Conservation (phyloP, 345 rosid species). For the Dipteronia dyeriana region DNA sequence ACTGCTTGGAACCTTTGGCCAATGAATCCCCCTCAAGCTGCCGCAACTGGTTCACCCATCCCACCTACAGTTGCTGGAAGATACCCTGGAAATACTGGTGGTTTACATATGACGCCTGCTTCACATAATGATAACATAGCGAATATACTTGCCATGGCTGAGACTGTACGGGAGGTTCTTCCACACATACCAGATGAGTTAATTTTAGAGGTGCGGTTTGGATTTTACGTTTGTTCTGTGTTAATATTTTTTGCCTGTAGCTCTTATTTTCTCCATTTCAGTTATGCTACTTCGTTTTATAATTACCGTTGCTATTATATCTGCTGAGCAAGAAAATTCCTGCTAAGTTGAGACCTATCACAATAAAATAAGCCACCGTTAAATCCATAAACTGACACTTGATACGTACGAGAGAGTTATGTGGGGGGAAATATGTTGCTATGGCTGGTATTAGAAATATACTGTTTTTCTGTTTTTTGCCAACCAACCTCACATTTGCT, state of each 20-base stretch:
- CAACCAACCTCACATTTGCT: neutral
- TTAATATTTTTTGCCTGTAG: neutral
- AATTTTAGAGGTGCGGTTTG: constrained; percentile 71
- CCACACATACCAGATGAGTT: constrained; percentile 92
- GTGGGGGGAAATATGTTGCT: neutral
- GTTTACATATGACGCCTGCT: constrained; percentile 61
- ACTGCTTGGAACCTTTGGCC: constrained; percentile 94
- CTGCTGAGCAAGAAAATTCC: neutral
- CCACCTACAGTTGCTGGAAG: constrained; percentile 49
- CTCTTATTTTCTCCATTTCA: neutral
- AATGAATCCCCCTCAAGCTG: constrained; percentile 61
- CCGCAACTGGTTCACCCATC: constrained; percentile 59
- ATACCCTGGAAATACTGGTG: constrained; percentile 54
- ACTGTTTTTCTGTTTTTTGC: neutral
- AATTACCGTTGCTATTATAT: neutral
- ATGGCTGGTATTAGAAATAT: neutral
- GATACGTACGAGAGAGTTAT: neutral
- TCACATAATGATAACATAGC: constrained; percentile 64
- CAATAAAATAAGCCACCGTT: neutral
- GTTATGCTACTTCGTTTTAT: neutral
- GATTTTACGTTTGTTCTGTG: neutral
- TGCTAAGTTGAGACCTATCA: neutral
- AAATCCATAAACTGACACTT: neutral
- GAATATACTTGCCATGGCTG: constrained; percentile 90
- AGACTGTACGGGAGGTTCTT: constrained; percentile 89